Evolutionary conservation across 73 alveolate genomes (phyloP), one percentile per base, ranked within the genome.

Genomic region (Paramecium primaurelia): DNA sequence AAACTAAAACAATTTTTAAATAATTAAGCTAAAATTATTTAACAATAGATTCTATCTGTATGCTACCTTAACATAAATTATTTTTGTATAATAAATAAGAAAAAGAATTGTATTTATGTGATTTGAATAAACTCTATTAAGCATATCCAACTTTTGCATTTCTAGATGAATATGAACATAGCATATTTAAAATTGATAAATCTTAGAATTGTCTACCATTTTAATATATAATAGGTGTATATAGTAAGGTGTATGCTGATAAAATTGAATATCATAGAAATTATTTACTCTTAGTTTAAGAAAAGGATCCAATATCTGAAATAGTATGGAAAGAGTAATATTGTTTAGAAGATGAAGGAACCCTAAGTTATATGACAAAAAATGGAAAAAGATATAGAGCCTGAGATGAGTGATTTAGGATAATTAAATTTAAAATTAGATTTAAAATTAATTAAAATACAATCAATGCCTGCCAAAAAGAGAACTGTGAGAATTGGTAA

Each of bases 401-500:
- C 5, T 10, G 58, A 40, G 71, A 80, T 14, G 44, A 80, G 84
- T 64, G 84, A 64, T 64, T 64, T 25, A 64, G 84, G 84, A 64
- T 64, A 80, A 80, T 80, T 44, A 47, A 80, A 80, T 80, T 45
- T 80, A 45, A 45, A 80, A 44, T 80, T 80, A 80, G 91, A 80
- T 80, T 80, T 80, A 80, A 80, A 80, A 80, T 80, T 42, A 80
- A 80, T 45, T 80, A 80, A 45, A 42, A 45, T 64, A 64, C 42
- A 64, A 64, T 64, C 84, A 47, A 80, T 80, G 91, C 91, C 91
- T 45, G 87, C 87, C 32, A 73, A 73, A 38, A 80, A 80, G 91
- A 80, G 91, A 80, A 80, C 91, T 32, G 58, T 42, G 47, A 80
- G 91, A 80, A 80, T 80, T 80, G 91, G 91, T 32, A 89, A 89